Evolutionary conservation across 1,284 basidiomycete genomes (phyloP), one percentile per base, ranked within the genome.

Genomic region (Vanrija humicola): DNA sequence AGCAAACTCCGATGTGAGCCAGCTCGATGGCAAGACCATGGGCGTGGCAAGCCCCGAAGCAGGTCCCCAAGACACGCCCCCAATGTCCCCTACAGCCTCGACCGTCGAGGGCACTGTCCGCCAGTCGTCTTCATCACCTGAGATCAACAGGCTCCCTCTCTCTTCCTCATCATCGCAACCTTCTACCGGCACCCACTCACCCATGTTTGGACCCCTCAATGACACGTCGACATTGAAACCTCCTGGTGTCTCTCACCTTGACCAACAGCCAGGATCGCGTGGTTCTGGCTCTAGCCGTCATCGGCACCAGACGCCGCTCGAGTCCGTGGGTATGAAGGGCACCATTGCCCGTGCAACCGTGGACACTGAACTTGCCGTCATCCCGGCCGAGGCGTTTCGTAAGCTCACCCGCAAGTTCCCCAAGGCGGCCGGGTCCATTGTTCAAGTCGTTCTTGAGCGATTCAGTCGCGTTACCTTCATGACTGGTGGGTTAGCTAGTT

Each of bases 391-490:
- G 72, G 96, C 95, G 5, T 99, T 99, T 78, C 83, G 65, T 25
- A 74, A 74, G 52, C 61, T 83, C 26, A 98, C 94, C 0, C 90
- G 92, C 74, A 93, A 95, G 71, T 97, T 89, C 67, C 95, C 95
- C 0, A 97, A 97, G 68, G 92, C 96, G 1, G 90, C 92, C 19
- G 93, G 94, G 2, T 92, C 98, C 69, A 96, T 99, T 57, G 94
- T 99, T 19, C 54, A 63, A 51, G 63, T 69, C 14, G 64, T 62
- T 15, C 55, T 99, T 50, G 95, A 96, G 5, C 84, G 95, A 2
- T 95, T 99, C 69, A 92, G 92, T 45, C 86, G 95, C 18, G 96
- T 98, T 12, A 99, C 96, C 0, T 98, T 99, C 79, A 89, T 79
- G 66, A 82, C 75, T 10, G 73, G 73, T 73, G 21, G 55, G 70